Base-by-base conservation (phyloP, 1,139 yeast genomes). In the Taiozyma sp. region DNA sequence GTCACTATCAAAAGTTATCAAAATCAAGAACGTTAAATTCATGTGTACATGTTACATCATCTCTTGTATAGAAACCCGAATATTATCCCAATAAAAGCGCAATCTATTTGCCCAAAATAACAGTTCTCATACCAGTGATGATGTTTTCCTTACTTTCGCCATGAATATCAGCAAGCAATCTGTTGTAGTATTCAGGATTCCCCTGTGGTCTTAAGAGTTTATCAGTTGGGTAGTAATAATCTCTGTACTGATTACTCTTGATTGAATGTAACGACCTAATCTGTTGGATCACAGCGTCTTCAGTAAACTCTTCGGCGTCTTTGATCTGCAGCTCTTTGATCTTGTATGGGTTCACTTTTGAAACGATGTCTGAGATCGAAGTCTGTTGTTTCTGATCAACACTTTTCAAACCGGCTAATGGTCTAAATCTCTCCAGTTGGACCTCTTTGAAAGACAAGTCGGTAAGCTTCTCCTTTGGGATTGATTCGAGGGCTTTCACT, bases 171-270 rank as follows among this genome's bases (percentile, higher is more conserved):
- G 76, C 74, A 69, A 85, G 62, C 50, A 90, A 74, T 62, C 95
- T 76, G 43, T 74, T 76, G 63, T 90, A 90, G 64, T 90, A 90
- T 47, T 76, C 70, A 3, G 96, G 91, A 65, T 89, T 88, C 2
- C 97, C 96, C 63, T 84, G 83, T 32, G 97, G 97, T 58, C 69
- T 74, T 61, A 80, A 69, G 55, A 90, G 68, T 65, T 85, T 85
- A 48, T 82, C 85, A 53, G 83, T 84, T 40, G 83, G 74, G 56
- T 76, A 72, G 64, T 85, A 86, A 62, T 81, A 80, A 54, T 79
- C 77, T 62, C 74, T 76, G 70, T 83, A 84, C 63, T 82, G 83
- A 64, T 83, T 83, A 56, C 75, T 77, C 50, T 77, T 76, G 56
- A 86, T 68, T 59, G 78, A 80, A 49, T 83, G 73, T 52, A 85